These are phyloP conservation scores for Chlamydomonas asymmetrica DNA, from an alignment of 139 green algal species.

Conservation along the genomic window DNA sequence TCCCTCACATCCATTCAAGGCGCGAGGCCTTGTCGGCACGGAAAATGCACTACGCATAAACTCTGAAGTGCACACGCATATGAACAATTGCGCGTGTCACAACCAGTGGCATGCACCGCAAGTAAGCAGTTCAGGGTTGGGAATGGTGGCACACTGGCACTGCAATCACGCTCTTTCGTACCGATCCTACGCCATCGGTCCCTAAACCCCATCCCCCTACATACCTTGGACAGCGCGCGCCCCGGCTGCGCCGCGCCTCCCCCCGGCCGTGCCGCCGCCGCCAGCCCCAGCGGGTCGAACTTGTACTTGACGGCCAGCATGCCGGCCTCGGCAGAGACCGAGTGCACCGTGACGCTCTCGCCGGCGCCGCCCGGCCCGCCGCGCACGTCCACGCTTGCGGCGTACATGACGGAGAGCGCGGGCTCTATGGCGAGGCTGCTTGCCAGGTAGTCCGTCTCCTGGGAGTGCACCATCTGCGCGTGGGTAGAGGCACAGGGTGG, in stretches of 20 bases:
- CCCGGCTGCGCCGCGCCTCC: background rate
- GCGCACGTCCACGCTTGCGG: slow-evolving; percentile 20
- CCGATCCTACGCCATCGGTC: too few species aligned
- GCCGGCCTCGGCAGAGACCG: slow-evolving; percentile 38
- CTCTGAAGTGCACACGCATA: too few species aligned
- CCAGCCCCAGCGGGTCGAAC: background rate
- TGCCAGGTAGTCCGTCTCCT: slow-evolving; percentile 46
- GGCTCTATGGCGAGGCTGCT: slow-evolving; percentile 45
- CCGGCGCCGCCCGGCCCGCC: background rate
- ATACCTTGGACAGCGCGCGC: slow-evolving; percentile 12
- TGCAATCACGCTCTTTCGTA: too few species aligned
- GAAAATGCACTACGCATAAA: too few species aligned
- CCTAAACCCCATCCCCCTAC: too few species aligned
- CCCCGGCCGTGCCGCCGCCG: background rate
- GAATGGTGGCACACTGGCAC: too few species aligned
- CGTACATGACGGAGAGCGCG: slow-evolving; percentile 36
- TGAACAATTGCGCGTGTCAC: too few species aligned
- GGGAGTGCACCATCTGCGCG: slow-evolving; percentile 55
- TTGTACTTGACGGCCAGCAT: slow-evolving; percentile 44
- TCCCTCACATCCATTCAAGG: too few species aligned
- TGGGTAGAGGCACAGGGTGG: background rate
- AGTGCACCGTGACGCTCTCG: slow-evolving; percentile 52
- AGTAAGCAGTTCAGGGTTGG: too few species aligned
- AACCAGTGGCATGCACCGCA: too few species aligned
- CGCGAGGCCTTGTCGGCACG: too few species aligned